Percentiles rank a stretch among this genome's conserved stretches.
phyloP scores from a whole-genome alignment of 1,284 basidiomycete genomes.

The Trametes pubescens region DNA sequence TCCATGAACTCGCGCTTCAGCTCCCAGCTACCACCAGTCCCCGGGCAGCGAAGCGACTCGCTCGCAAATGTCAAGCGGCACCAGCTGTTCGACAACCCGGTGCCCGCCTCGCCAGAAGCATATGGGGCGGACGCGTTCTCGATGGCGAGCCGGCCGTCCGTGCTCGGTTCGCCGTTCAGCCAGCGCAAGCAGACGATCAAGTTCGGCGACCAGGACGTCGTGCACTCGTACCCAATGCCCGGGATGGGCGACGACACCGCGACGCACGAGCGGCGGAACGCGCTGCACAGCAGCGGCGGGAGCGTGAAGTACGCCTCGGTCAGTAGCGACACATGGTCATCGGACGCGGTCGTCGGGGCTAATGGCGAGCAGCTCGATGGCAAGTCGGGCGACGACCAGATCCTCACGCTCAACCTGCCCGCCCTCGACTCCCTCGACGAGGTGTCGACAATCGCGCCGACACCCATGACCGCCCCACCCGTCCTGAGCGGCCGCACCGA shows the following conservation, averaged over 20 bases:
- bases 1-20: constrained; percentile 39
- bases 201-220: constrained; percentile 74
- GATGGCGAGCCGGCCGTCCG: constrained; percentile 38
- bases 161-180: constrained; percentile 41
- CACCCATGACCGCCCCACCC: constrained; percentile 44
- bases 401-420: constrained; percentile 27
- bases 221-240: constrained; percentile 73
- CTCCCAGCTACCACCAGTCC: constrained; percentile 30
- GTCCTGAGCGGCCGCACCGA: constrained; percentile 31
- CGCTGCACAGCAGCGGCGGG: constrained; percentile 26
- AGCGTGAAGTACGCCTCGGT: constrained; percentile 33
- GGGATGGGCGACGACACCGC: constrained; percentile 51
- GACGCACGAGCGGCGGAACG: constrained; percentile 60
- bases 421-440: constrained; percentile 28
- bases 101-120: constrained; percentile 45
- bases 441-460: constrained; percentile 22
- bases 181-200: constrained; percentile 73
- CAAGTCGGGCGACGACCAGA: constrained; percentile 20
- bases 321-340: constrained; percentile 35
- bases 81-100: constrained; percentile 82
- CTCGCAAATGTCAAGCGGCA: constrained; percentile 69
- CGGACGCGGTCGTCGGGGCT: constrained; percentile 31
- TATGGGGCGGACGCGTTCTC: constrained; percentile 37
- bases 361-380: constrained; percentile 30
- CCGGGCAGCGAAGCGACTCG: constrained; percentile 31